Conservation (phyloP, 805 yeast genomes). For the Spathaspora arborariae region DNA sequence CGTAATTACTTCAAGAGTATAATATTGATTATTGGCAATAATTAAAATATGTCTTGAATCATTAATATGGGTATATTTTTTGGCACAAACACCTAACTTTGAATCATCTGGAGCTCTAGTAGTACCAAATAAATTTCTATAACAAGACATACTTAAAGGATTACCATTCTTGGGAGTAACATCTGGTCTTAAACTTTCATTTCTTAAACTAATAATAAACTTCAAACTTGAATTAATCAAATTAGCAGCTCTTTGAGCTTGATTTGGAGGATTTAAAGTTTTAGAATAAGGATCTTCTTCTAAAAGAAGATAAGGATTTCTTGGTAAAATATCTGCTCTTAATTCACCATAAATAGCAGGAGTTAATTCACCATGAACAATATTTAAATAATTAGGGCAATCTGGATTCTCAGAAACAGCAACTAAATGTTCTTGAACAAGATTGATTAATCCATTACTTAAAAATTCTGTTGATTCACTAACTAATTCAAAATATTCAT, state of each 20-base stretch:
- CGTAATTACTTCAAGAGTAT: constrained; percentile 46
- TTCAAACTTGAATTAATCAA: constrained; percentile 63
- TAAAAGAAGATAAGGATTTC: constrained; percentile 71
- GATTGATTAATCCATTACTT: constrained; percentile 35
- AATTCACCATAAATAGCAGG: constrained; percentile 62
- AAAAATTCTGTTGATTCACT: constrained; percentile 44
- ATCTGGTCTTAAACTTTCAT: constrained; percentile 55
- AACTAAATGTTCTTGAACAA: constrained; percentile 52
- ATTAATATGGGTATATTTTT: constrained; percentile 23
- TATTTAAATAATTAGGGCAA: constrained; percentile 49
- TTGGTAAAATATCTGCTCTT: constrained; percentile 64
- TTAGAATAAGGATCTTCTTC: constrained; percentile 69
- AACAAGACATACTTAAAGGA: constrained; percentile 66
- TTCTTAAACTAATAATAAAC: constrained; percentile 58
- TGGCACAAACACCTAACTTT: constrained; percentile 35
- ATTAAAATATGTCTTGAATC: constrained; percentile 49
- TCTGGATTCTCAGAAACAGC: constrained; percentile 42
- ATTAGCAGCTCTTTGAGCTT: constrained; percentile 64
- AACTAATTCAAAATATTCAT: constrained; percentile 46
- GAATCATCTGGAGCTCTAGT: constrained; percentile 44
- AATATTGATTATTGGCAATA: constrained; percentile 48
- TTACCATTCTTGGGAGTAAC: constrained; percentile 44
- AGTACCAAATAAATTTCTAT: constrained; percentile 64
- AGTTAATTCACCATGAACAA: constrained; percentile 44
- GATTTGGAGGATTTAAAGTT: constrained; percentile 56